Base-by-base conservation (phyloP, 768 basidiomycete genomes). In the Xanthoconium stramineum region DNA sequence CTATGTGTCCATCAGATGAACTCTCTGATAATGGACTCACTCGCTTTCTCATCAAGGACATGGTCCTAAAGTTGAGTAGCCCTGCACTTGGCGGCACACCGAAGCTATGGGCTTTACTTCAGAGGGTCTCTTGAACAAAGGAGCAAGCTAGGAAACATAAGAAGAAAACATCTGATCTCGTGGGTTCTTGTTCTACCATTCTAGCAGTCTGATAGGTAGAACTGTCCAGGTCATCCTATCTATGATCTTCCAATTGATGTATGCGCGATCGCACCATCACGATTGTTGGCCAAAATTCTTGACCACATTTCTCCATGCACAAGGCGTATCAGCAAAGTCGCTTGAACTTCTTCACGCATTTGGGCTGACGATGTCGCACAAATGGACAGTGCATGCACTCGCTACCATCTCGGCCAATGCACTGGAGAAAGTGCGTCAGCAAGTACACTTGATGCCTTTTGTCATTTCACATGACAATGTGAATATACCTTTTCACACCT, bases 401-500 rank as follows among this genome's bases (percentile, higher is more conserved):
- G 19, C 17, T 11, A 39, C 39, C 3, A 39, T 39, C 8, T n/a
- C n/a, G 8, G 11, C 39, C 39, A 39, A 39, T n/a, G 39, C n/a
- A 3, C n/a, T 39, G 6, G 39, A 39, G 39, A 39, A 39, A 19
- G 39, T 39, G 39, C n/a, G 7, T 19, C 39, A 39, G 39, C 39
- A 39, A 39, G 39, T 39, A n/a, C n/a, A 14, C 17, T 9, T n/a
- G 19, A 19, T 37, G 36, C 47, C 54, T 3, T 55, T 55, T 19
- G 42, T 55, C 42, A 30, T 55, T 37, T 37, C 29, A 0, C 42
- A 52, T 36, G 33, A 45, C 35, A 52, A 52, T n/a, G 17, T 44
- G 5, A 52, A 74, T 19, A 54, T 76, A 6, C 61, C 71, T 0
- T 74, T 78, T 53, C 62, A 62, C 14, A 66, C 72, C 7, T 77